Percentiles rank a stretch among this genome's conserved stretches.
Conservation (phyloP, 2,329 filamentous ascomycete genomes). For the Xylariales sp. region DNA sequence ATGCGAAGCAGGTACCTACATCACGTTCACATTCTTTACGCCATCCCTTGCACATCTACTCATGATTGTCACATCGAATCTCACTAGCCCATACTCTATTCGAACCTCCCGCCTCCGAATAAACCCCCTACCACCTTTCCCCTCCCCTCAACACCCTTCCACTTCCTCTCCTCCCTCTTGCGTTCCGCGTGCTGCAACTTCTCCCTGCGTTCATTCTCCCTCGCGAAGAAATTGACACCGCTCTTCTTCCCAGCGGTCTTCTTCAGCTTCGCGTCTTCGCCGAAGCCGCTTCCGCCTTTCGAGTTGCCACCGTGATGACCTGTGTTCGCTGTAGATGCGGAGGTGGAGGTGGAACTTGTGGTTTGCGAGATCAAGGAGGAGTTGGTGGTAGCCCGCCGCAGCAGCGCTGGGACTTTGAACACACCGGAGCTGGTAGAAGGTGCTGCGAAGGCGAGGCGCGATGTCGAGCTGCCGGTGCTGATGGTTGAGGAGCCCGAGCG, state of each 20-base stretch:
- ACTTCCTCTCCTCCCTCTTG: constrained; percentile 53
- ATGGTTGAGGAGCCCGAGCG: constrained; percentile 42
- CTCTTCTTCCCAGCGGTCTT: constrained; percentile 57
- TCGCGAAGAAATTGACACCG: constrained; percentile 56
- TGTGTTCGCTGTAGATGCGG: neutral
- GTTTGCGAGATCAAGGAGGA: constrained; percentile 32
- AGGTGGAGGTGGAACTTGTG: constrained; percentile 1
- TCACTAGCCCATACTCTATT: too few species aligned
- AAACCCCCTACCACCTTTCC: constrained; percentile 53
- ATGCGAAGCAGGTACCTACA: too few species aligned
- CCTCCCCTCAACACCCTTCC: constrained; percentile 52
- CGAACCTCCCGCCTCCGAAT: constrained; percentile 53
- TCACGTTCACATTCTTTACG: too few species aligned
- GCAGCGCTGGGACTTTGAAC: constrained; percentile 66
- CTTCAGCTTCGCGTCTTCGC: constrained; percentile 52
- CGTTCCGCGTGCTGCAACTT: constrained; percentile 52
- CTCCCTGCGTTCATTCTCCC: constrained; percentile 53
- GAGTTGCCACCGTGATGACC: constrained; percentile 13
- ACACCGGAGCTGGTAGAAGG: constrained; percentile 33
- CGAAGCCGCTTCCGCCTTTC: constrained; percentile 32
- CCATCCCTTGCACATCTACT: too few species aligned
- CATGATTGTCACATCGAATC: too few species aligned
- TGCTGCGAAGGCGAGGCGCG: constrained; percentile 53
- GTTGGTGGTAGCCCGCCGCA: constrained; percentile 70
- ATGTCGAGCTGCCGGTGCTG: constrained; percentile 24